Conservation (phyloP, 2,329 filamentous ascomycete genomes). For the Alternaria triticimaculans region DNA sequence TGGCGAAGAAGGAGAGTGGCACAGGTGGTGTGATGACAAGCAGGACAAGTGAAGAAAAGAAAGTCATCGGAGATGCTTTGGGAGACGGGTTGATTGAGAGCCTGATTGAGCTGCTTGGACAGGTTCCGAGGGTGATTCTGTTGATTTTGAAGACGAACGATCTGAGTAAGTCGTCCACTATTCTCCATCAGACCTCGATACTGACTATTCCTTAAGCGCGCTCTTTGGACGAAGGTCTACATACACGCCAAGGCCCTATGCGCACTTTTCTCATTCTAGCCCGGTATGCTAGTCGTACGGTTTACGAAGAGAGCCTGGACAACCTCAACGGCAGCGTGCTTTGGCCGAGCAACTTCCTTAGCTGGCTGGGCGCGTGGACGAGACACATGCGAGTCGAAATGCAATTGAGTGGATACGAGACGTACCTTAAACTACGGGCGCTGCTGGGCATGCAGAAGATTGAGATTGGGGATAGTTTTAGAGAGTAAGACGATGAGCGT, state of each 20-base stretch:
- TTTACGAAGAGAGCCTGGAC: constrained; percentile 68
- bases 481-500: constrained; percentile 12
- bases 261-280: constrained; percentile 70
- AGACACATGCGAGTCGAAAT: constrained; percentile 63
- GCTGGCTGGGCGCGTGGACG: constrained; percentile 60
- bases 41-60: constrained; percentile 78
- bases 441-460: constrained; percentile 54
- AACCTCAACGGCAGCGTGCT: constrained; percentile 56
- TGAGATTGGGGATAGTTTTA: constrained; percentile 23
- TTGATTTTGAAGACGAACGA: constrained; percentile 98
- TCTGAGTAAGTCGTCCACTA: constrained; percentile 65
- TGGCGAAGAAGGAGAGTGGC: constrained; percentile 59
- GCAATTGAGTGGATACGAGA: constrained; percentile 66
- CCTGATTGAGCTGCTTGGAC: constrained; percentile 83
- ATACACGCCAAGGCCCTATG: constrained; percentile 70
- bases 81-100: constrained; percentile 89
- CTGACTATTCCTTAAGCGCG: constrained; percentile 60
- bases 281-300: constrained; percentile 66
- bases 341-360: constrained; percentile 59
- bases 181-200: background rate
- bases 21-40: constrained; percentile 55
- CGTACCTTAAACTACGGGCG: constrained; percentile 59
- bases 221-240: constrained; percentile 88
- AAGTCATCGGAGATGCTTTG: constrained; percentile 81
- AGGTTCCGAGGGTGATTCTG: constrained; percentile 89